Conservation (phyloP, 495 filamentous ascomycete species). For the Aspergillus kassunensis region DNA sequence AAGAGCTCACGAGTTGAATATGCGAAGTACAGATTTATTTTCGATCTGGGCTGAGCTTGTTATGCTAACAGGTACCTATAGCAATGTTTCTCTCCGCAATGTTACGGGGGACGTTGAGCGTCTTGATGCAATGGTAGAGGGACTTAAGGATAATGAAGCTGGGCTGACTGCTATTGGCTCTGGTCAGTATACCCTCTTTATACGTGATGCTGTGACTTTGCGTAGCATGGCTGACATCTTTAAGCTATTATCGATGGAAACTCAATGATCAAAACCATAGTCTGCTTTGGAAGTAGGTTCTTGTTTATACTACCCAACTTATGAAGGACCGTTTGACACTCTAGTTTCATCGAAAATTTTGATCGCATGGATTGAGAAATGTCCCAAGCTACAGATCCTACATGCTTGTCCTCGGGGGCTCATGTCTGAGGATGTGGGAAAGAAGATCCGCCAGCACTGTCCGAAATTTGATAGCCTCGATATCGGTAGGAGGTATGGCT, state of each 20-base stretch:
- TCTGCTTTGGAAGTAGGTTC: conserved; percentile 40
- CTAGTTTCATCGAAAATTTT: conserved; percentile 38
- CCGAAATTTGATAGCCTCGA: too few species aligned
- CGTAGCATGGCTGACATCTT: conserved; percentile 10
- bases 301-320: too few species aligned
- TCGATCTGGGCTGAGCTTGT: background rate
- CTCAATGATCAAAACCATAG: conserved; percentile 49
- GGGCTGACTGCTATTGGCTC: conserved; percentile 27
- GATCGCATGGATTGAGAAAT: conserved; percentile 40
- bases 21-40: too few species aligned
- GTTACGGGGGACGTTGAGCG: too few species aligned
- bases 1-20: conserved; percentile 37
- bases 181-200: conserved; percentile 10
- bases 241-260: conserved; percentile 47
- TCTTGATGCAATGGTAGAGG: too few species aligned
- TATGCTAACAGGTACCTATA: conserved; percentile 3
- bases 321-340: conserved; percentile 3
- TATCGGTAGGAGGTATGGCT: too few species aligned
- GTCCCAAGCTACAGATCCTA: conserved; percentile 45
- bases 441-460: conserved; percentile 54
- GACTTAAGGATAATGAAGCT: too few species aligned
- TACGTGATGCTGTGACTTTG: background rate
- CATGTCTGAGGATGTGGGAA: conserved; percentile 48
- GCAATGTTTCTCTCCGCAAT: too few species aligned
- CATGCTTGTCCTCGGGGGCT: conserved; percentile 54